Evolutionary conservation across 1,284 basidiomycete genomes (phyloP).

Genomic region (Trametes hirsuta): DNA sequence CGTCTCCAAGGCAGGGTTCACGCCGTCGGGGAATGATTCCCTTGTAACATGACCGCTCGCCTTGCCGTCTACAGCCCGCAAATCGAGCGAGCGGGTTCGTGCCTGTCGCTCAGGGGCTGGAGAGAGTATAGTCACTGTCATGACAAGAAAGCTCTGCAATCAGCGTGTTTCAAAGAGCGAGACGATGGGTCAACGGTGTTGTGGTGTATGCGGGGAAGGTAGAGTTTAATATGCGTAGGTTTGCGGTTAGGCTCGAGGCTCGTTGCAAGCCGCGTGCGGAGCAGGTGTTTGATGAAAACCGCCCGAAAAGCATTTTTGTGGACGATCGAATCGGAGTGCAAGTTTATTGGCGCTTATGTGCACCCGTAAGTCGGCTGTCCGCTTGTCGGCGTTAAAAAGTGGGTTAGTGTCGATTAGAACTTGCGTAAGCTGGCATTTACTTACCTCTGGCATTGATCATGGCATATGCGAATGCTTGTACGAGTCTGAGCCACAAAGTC

Average conservation of each 20-base stretch:
- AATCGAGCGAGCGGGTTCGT: background rate
- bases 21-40: background rate
- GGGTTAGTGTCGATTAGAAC: no score
- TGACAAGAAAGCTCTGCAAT: background rate
- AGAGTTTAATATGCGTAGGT: conserved; percentile 4
- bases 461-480: no score
- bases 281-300: background rate
- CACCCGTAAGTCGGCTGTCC: no score
- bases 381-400: no score
- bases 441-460: no score
- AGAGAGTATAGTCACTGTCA: conserved; percentile 6
- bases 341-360: no score
- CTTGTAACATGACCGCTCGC: background rate
- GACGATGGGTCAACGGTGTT: background rate
- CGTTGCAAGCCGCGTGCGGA: background rate
- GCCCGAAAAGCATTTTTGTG: background rate
- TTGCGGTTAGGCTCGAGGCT: background rate
- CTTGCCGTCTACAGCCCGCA: background rate
- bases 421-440: no score
- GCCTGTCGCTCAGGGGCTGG: background rate
- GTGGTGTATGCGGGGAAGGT: background rate
- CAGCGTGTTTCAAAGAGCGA: background rate
- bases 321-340: background rate
- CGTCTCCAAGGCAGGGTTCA: conserved; percentile 6
- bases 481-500: no score